Evolutionary conservation across 2,329 filamentous ascomycete species (phyloP).

Genomic region (Westerdykella aurantiaca): DNA sequence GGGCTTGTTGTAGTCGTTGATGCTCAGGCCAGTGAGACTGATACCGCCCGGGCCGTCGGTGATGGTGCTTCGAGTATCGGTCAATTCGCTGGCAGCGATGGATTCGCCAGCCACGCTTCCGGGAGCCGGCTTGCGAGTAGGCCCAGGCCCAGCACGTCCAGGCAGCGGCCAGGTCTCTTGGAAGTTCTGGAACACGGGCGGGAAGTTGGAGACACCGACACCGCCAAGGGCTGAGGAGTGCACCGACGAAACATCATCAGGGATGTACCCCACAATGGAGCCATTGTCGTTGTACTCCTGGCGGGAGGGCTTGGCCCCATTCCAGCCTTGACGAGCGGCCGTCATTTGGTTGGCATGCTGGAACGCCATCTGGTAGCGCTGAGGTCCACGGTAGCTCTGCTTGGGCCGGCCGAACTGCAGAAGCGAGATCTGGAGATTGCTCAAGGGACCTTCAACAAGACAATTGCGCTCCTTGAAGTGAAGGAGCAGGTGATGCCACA

Average conservation of each 20-base stretch:
- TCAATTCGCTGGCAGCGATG: constrained; percentile 83
- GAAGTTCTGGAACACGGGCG: constrained; percentile 93
- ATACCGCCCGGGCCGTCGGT: constrained; percentile 79
- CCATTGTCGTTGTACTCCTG: constrained; percentile 65
- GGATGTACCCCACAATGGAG: constrained; percentile 91
- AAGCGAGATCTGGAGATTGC: constrained; percentile 90
- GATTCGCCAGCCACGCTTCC: constrained; percentile 88
- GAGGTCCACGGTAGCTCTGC: constrained; percentile 82
- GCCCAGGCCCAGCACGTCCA: constrained; percentile 58
- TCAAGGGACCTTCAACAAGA: constrained; percentile 89
- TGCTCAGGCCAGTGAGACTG: constrained; percentile 77
- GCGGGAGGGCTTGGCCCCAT: constrained; percentile 46
- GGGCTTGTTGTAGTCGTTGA: constrained; percentile 64
- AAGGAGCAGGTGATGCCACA: constrained; percentile 91
- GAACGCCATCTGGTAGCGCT: constrained; percentile 78
- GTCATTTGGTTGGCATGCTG: constrained; percentile 59
- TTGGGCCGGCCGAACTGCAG: constrained; percentile 93
- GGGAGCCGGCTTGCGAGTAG: constrained; percentile 50
- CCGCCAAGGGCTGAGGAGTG: constrained; percentile 88
- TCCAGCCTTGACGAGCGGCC: constrained; percentile 39
- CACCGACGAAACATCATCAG: constrained; percentile 93
- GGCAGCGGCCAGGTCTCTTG: constrained; percentile 86
- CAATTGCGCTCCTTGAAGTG: constrained; percentile 98
- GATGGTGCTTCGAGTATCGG: constrained; percentile 74
- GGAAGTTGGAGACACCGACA: constrained; percentile 78